These are phyloP conservation scores for Solanum clarkiae DNA, from an alignment of 257 asterid genomes.

Conservation along the genomic window DNA sequence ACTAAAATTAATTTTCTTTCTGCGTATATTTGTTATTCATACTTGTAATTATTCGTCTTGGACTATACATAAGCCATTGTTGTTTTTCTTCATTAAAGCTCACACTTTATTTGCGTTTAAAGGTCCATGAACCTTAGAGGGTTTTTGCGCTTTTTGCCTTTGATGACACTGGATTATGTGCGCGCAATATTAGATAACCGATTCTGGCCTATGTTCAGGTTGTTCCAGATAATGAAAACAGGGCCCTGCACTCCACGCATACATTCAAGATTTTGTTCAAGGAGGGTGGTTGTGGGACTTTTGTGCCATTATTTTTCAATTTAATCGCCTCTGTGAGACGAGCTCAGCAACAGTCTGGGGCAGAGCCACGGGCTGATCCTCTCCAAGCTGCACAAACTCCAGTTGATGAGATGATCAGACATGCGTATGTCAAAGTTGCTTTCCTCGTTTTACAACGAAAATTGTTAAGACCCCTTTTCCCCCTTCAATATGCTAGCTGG, in stretches of 20 bases:
- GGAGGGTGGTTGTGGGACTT: slow-evolving; percentile 99
- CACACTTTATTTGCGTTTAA: background rate
- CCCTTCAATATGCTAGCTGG: background rate
- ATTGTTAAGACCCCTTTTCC: background rate
- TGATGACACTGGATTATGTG: background rate
- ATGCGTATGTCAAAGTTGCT: slow-evolving; percentile 30
- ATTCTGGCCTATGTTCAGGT: slow-evolving; percentile 35
- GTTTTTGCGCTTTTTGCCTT: background rate
- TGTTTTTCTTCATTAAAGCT: background rate
- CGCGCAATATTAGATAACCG: background rate
- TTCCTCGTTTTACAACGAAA: no score
- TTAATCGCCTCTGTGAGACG: slow-evolving; percentile 64
- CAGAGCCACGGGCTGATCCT: slow-evolving; percentile 65
- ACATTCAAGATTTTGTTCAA: slow-evolving; percentile 90
- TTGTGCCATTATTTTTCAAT: slow-evolving; percentile 79
- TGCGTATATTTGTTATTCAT: background rate
- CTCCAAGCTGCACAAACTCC: slow-evolving; percentile 92
- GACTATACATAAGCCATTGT: background rate
- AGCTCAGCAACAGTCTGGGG: slow-evolving; percentile 37
- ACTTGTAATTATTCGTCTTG: background rate
- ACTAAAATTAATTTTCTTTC: background rate
- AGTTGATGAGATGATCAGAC: slow-evolving; percentile 96
- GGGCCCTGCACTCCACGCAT: slow-evolving; percentile 80
- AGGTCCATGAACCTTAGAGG: background rate
- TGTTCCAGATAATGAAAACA: slow-evolving; percentile 69